These are phyloP conservation scores for Dacryopinax primogenitus DNA, from an alignment of 768 basidiomycete genomes.

Conservation along the genomic window DNA sequence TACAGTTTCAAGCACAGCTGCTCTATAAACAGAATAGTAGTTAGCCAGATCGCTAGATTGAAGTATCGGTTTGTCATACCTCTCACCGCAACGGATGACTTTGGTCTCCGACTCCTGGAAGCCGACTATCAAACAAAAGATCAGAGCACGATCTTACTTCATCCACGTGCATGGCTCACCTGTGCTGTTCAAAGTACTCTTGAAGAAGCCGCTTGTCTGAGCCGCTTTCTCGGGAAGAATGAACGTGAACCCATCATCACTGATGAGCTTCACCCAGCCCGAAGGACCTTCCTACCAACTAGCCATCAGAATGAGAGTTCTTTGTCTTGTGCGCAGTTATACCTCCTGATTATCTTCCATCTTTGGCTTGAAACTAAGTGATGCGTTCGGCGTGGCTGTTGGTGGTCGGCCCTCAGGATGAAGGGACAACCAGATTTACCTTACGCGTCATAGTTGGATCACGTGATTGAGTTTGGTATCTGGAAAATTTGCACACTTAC, in stretches of 20 bases:
- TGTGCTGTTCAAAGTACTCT: conserved; percentile 61
- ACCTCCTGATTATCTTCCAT: conserved; percentile 3
- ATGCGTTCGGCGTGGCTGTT: not conserved
- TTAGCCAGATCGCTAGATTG: not conserved
- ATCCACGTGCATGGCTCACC: conserved; percentile 32
- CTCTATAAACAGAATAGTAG: conserved; percentile 22
- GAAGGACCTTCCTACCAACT: conserved; percentile 7
- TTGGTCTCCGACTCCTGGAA: conserved; percentile 65
- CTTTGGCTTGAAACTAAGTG: not conserved
- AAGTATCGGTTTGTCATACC: conserved; percentile 47
- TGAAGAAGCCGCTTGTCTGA: conserved; percentile 65
- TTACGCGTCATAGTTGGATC: not conserved
- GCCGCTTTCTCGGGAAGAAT: conserved; percentile 66
- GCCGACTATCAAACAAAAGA: conserved; percentile 36
- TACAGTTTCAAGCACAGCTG: conserved; percentile 69
- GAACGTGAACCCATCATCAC: conserved; percentile 69
- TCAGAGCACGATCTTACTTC: not conserved
- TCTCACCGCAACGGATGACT: conserved; percentile 54
- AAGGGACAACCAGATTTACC: conserved; percentile 1
- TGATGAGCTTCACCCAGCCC: conserved; percentile 66
- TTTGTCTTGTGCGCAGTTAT: not conserved
- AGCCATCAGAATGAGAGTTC: too few species aligned
- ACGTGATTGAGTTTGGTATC: too few species aligned
- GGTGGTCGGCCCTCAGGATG: not conserved
- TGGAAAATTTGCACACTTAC: too few species aligned